A percentile compares a stretch with the other conserved stretches of the same genome.
phyloP scores from a whole-genome alignment of 768 basidiomycete species.

The Boletus speciosus region DNA sequence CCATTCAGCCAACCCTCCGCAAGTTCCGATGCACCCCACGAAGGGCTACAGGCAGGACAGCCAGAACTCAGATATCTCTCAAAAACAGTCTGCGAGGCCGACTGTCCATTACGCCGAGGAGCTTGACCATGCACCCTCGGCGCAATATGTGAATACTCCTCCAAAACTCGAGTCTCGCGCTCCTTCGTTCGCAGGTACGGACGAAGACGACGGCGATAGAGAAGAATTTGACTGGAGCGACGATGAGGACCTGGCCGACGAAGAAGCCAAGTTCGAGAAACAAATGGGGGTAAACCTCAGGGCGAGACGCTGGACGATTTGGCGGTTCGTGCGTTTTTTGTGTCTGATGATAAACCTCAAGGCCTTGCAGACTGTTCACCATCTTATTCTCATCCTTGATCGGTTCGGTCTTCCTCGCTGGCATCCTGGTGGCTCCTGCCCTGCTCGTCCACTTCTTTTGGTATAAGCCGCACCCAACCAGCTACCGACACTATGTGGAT shows the following conservation, averaged over 20 bases:
- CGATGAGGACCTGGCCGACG: constrained; percentile 71
- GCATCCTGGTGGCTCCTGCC: constrained; percentile 56
- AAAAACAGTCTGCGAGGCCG: constrained; percentile 27
- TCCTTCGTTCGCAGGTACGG: constrained; percentile 49
- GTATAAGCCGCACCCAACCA: constrained; percentile 58
- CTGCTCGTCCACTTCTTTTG: constrained; percentile 67
- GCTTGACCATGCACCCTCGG: constrained; percentile 27
- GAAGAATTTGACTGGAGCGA: constrained; percentile 74
- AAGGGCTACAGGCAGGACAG: constrained; percentile 10
- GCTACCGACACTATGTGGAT: constrained; percentile 55
- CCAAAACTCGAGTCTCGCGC: constrained; percentile 35
- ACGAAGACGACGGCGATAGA: constrained; percentile 55
- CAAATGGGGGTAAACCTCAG: constrained; percentile 51
- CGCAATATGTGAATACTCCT: constrained; percentile 23
- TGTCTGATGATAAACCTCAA: background rate
- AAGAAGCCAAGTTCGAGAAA: constrained; percentile 63
- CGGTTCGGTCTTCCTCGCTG: constrained; percentile 66
- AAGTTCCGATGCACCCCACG: constrained; percentile 12
- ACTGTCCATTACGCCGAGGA: constrained; percentile 55
- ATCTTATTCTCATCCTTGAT: constrained; percentile 69
- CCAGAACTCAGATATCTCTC: constrained; percentile 12
- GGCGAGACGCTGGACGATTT: constrained; percentile 47
- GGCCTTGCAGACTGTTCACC: constrained; percentile 47
- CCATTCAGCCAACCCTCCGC: constrained; percentile 21
- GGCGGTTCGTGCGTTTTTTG: constrained; percentile 41